These are phyloP conservation scores for Strobilomyces echinocephalus DNA, from an alignment of 768 basidiomycete species.

Conservation along the genomic window DNA sequence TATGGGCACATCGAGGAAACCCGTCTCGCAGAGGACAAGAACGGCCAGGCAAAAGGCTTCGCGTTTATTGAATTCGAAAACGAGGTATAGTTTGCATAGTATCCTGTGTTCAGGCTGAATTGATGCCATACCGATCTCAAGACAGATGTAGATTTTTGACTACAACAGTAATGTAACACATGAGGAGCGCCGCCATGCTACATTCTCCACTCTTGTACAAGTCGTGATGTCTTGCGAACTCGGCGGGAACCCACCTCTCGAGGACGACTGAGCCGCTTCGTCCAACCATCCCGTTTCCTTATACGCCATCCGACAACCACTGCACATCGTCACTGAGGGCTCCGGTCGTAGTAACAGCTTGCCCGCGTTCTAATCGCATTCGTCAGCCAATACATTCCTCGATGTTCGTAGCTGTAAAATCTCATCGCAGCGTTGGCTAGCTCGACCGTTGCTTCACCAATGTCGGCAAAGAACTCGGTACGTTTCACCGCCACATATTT, in stretches of 20 bases:
- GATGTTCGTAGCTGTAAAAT: background rate
- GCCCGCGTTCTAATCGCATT: conserved; percentile 66
- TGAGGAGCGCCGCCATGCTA: too few relatives aligned
- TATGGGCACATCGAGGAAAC: conserved; percentile 81
- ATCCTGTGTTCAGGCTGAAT: conserved; percentile 47
- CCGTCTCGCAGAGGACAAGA: conserved; percentile 69
- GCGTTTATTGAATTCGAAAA: conserved; percentile 90
- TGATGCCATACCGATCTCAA: too few relatives aligned
- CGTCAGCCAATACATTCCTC: background rate
- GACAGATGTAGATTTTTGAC: too few relatives aligned
- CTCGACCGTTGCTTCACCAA: conserved; percentile 59
- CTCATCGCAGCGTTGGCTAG: conserved; percentile 62
- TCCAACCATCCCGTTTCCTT: too few relatives aligned
- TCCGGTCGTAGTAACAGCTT: conserved; percentile 68
- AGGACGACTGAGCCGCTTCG: too few relatives aligned
- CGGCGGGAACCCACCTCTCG: too few relatives aligned
- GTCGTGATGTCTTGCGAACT: too few relatives aligned
- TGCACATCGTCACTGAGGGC: too few relatives aligned
- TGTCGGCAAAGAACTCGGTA: conserved; percentile 66
- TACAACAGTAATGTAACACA: too few relatives aligned
- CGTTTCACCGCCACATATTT: conserved; percentile 68
- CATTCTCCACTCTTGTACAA: too few relatives aligned
- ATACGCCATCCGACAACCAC: too few relatives aligned
- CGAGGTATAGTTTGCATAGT: conserved; percentile 45
- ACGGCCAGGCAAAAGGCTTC: conserved; percentile 73